Evolutionary conservation across 1,139 yeast species (phyloP).

Genomic region (Yamadazyma sp.): DNA sequence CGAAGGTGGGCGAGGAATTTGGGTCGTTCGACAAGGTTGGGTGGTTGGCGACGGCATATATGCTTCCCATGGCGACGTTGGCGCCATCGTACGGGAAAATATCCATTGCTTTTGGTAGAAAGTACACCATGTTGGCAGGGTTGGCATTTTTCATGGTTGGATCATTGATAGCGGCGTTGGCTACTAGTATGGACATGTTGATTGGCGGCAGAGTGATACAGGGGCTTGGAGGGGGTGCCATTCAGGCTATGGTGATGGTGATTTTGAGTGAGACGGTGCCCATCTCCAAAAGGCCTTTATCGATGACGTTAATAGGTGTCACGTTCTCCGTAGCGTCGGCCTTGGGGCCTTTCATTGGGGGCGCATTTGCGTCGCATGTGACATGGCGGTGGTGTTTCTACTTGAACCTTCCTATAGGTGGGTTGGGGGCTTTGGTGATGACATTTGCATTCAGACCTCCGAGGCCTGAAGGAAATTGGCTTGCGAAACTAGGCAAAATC

Average conservation of each 20-base stretch:
- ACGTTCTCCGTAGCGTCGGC: conserved; percentile 58
- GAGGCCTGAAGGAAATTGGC: conserved; percentile 38
- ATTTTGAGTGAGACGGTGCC: conserved; percentile 63
- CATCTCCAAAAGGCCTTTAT: conserved; percentile 54
- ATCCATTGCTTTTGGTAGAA: conserved; percentile 63
- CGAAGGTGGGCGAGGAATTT: conserved; percentile 56
- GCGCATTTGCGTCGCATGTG: conserved; percentile 59
- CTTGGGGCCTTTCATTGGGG: conserved; percentile 69
- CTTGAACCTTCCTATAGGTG: conserved; percentile 70
- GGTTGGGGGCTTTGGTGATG: conserved; percentile 49
- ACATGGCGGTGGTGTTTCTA: conserved; percentile 83
- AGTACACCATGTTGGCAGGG: conserved; percentile 48
- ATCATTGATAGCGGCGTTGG: conserved; percentile 58
- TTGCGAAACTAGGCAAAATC: conserved; percentile 38
- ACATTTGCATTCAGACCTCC: conserved; percentile 58
- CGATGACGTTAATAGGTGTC: conserved; percentile 49
- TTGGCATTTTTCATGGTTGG: conserved; percentile 61
- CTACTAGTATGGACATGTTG: conserved; percentile 57
- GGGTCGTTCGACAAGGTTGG: conserved; percentile 54
- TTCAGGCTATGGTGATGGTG: conserved; percentile 58
- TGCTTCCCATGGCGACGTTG: conserved; percentile 59
- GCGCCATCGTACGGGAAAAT: conserved; percentile 63
- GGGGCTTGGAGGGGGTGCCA: conserved; percentile 75
- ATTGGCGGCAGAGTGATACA: conserved; percentile 72
- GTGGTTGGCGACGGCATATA: conserved; percentile 62